A percentile compares a stretch with the other conserved stretches of the same genome.
phyloP scores from a whole-genome alignment of 2,329 filamentous ascomycete genomes.

The Plectosphaerella plurivora region DNA sequence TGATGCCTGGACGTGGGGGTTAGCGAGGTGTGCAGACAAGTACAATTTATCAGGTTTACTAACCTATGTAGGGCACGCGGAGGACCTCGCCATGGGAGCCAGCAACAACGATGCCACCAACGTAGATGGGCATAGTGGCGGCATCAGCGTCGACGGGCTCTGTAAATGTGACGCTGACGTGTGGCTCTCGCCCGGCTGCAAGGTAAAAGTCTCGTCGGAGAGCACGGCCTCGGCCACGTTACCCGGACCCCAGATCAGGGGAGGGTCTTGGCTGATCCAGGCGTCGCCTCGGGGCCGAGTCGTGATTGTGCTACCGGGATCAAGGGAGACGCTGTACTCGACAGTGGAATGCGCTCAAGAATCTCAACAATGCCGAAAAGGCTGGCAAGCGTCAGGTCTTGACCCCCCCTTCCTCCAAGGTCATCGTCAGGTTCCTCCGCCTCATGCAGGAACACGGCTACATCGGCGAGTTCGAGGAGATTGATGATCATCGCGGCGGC shows the following conservation, averaged over 20 bases:
- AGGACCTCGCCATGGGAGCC: constrained; percentile 1
- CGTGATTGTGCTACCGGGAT: too few relatives aligned
- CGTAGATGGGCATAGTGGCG: constrained; percentile 1
- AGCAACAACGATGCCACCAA: constrained; percentile 1
- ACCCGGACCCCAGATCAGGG: too few relatives aligned
- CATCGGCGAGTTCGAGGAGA: constrained; percentile 99
- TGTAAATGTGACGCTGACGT: not conserved
- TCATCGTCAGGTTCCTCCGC: constrained; percentile 98
- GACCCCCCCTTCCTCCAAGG: constrained; percentile 97
- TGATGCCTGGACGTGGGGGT: constrained; percentile 8
- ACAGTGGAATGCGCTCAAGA: constrained; percentile 81
- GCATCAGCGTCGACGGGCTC: not conserved
- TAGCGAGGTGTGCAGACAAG: not conserved
- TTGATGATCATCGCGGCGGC: constrained; percentile 98
- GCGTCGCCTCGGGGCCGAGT: too few relatives aligned
- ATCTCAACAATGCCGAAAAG: constrained; percentile 99
- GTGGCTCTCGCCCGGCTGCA: not conserved
- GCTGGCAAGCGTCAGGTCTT: constrained; percentile 98
- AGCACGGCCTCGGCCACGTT: too few relatives aligned
- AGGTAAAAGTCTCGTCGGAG: too few relatives aligned
- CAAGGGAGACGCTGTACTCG: too few relatives aligned
- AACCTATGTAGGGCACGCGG: constrained; percentile 4
- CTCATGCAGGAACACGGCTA: constrained; percentile 99
- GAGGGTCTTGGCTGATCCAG: too few relatives aligned
- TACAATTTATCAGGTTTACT: not conserved